Conservation (phyloP, 306 rosid species). For the Argentina anserina region DNA sequence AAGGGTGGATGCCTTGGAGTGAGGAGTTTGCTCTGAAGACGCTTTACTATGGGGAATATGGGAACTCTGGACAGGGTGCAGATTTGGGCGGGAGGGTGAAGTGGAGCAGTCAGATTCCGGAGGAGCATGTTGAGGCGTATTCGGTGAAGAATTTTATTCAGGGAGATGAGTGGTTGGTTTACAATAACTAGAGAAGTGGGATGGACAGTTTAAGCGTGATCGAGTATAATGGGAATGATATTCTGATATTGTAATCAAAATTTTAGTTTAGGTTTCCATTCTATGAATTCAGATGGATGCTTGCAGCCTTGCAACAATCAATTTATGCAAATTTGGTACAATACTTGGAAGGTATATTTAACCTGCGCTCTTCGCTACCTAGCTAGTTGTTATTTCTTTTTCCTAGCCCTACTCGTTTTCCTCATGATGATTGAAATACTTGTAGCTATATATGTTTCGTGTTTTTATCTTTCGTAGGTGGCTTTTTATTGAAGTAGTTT, state of each 20-base stretch:
- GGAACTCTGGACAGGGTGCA: slow-evolving; percentile 53
- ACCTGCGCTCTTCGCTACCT: too few species aligned
- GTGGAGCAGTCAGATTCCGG: slow-evolving; percentile 65
- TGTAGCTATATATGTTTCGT: too few species aligned
- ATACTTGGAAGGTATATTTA: too few species aligned
- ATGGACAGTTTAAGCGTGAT: neutral
- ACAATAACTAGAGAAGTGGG: neutral
- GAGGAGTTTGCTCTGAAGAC: slow-evolving; percentile 60
- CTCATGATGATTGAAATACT: too few species aligned
- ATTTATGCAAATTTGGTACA: too few species aligned
- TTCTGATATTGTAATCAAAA: neutral
- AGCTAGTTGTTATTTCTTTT: too few species aligned
- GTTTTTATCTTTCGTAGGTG: too few species aligned
- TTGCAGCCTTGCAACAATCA: neutral
- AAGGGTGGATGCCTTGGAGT: slow-evolving; percentile 81
- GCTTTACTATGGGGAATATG: slow-evolving; percentile 68
- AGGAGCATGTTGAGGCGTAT: slow-evolving; percentile 43
- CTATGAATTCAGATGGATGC: neutral
- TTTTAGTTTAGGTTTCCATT: neutral
- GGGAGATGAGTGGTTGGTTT: slow-evolving; percentile 56
- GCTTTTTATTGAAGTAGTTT: too few species aligned
- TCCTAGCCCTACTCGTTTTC: too few species aligned
- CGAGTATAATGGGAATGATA: neutral
- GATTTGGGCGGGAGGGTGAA: slow-evolving; percentile 38
- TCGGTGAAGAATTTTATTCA: slow-evolving; percentile 74